phyloP scores from a whole-genome alignment of 179 eudicot species.

The Amaranthus tricolor region DNA sequence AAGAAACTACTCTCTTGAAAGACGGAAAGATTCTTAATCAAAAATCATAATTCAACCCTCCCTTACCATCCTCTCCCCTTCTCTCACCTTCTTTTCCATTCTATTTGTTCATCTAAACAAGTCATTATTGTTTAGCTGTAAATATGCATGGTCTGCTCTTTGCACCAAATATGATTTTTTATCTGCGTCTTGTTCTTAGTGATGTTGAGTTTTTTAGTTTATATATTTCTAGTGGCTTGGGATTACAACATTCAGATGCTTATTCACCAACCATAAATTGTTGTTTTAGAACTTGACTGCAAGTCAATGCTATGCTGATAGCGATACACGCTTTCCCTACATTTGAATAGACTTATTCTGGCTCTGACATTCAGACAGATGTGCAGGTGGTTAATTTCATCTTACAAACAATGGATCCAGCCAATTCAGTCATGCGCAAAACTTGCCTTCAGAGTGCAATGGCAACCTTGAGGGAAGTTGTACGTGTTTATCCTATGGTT shows the following conservation, averaged over 20 bases:
- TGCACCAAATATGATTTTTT: not conserved
- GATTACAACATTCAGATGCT: not conserved
- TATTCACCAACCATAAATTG: not conserved
- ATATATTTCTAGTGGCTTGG: not conserved
- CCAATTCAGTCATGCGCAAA: constrained; percentile 86
- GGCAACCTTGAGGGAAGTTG: constrained; percentile 76
- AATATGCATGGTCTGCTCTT: constrained; percentile 10
- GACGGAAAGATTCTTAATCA: no score
- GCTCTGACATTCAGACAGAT: constrained; percentile 68
- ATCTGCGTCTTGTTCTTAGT: constrained; percentile 2
- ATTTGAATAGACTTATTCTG: constrained; percentile 13
- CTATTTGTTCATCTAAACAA: no score
- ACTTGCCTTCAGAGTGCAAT: constrained; percentile 80
- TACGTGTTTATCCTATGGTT: constrained; percentile 87
- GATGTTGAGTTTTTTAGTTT: not conserved
- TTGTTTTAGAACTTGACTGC: not conserved
- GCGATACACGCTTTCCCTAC: not conserved
- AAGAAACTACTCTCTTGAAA: no score
- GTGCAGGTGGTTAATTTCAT: constrained; percentile 87
- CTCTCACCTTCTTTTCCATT: no score
- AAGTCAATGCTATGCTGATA: not conserved
- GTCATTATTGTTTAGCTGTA: not conserved
- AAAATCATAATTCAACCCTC: no score
- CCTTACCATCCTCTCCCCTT: no score
- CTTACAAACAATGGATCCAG: constrained; percentile 89